Percentiles rank a stretch among this genome's conserved stretches.
phyloP scores from a whole-genome alignment of 2,329 filamentous ascomycete species.

The Exophiala oligosperma region DNA sequence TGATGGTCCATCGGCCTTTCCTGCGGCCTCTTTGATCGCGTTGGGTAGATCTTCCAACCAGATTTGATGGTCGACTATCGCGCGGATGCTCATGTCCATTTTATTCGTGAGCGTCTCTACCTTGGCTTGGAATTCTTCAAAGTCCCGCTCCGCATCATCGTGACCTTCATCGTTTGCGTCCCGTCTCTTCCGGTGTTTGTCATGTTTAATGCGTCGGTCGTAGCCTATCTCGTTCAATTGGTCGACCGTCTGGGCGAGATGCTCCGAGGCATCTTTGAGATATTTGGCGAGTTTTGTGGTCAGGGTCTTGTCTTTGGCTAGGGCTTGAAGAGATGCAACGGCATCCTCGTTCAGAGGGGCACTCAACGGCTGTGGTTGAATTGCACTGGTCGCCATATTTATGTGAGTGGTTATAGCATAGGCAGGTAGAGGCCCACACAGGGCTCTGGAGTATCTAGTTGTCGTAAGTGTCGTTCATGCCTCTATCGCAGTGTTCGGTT shows the following conservation, averaged over 20 bases:
- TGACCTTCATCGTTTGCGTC: background rate
- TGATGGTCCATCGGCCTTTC: slow-evolving; percentile 33
- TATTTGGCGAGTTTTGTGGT: slow-evolving; percentile 10
- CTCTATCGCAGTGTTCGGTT: background rate
- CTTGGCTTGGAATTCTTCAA: slow-evolving; percentile 39
- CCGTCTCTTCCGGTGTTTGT: slow-evolving; percentile 4
- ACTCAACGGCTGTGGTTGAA: slow-evolving; percentile 17
- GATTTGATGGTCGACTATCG: slow-evolving; percentile 57
- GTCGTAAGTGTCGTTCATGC: too few relatives aligned
- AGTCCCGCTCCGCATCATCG: slow-evolving; percentile 4
- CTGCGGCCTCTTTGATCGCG: slow-evolving; percentile 45
- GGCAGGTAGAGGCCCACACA: too few relatives aligned
- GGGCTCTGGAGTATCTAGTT: too few relatives aligned
- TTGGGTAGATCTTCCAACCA: slow-evolving; percentile 47
- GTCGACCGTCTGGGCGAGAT: slow-evolving; percentile 15
- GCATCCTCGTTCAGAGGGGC: slow-evolving; percentile 20
- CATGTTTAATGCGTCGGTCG: slow-evolving; percentile 6
- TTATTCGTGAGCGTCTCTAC: slow-evolving; percentile 54
- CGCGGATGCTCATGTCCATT: slow-evolving; percentile 59
- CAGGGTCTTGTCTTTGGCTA: slow-evolving; percentile 6
- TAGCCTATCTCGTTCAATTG: slow-evolving; percentile 16
- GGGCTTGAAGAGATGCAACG: slow-evolving; percentile 5
- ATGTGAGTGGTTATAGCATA: too few relatives aligned
- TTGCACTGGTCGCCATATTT: slow-evolving; percentile 2
- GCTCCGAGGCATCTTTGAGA: slow-evolving; percentile 14